A percentile compares a stretch with the other conserved stretches of the same genome.
phyloP scores from a whole-genome alignment of 2,329 filamentous ascomycete species.

The Aspergillus fijiensis region DNA sequence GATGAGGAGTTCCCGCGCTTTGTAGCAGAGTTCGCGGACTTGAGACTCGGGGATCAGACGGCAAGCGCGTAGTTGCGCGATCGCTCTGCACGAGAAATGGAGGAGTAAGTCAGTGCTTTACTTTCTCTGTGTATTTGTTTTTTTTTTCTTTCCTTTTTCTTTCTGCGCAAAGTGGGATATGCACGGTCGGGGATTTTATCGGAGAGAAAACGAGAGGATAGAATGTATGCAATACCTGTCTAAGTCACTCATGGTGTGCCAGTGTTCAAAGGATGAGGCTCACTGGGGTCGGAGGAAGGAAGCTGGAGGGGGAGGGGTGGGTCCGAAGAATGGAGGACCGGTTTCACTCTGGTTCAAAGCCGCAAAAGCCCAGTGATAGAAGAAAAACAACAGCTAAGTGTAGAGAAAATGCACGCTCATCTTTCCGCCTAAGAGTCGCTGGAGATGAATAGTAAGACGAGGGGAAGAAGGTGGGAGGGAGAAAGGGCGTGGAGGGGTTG shows the following conservation, averaged over 20 bases:
- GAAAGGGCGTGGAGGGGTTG: conserved; percentile 1
- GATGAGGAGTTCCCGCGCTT: conserved; percentile 90
- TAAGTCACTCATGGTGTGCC: conserved; percentile 77
- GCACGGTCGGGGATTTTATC: neutral
- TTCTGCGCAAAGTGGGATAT: neutral
- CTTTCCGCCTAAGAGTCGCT: conserved; percentile 14
- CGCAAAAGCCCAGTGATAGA: conserved; percentile 11
- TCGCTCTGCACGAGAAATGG: conserved; percentile 62
- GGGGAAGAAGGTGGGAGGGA: neutral
- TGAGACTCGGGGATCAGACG: conserved; percentile 93
- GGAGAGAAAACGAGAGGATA: too few species aligned
- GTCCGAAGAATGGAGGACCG: conserved; percentile 17
- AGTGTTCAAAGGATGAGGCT: conserved; percentile 10
- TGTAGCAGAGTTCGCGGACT: conserved; percentile 95
- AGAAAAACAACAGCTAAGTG: conserved; percentile 21
- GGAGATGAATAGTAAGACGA: conserved; percentile 3
- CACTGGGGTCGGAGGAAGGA: conserved; percentile 6
- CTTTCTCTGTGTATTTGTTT: too few species aligned
- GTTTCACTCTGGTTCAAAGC: conserved; percentile 8
- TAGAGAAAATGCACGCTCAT: conserved; percentile 20
- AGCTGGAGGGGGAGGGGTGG: conserved; percentile 15
- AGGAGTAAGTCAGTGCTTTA: conserved; percentile 8
- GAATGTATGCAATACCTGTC: conserved; percentile 64
- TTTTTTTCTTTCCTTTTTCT: neutral
- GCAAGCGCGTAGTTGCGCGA: conserved; percentile 91